Base-by-base conservation (phyloP, 163 green algal genomes). In the Scenedesmus sp. region DNA sequence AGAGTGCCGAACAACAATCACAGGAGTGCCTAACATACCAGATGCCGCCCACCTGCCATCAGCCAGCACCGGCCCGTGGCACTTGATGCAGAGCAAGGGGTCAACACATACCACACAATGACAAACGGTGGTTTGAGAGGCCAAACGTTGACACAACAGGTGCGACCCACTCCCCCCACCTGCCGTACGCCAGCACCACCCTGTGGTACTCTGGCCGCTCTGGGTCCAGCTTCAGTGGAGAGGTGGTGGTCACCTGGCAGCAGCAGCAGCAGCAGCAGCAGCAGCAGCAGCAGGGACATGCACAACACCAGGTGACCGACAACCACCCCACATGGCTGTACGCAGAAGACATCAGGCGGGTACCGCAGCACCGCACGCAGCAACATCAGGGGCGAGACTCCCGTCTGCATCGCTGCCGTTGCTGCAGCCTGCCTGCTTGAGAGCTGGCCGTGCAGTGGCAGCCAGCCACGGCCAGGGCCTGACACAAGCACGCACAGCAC, bases 171-270 rank as follows among this genome's bases (percentile, higher is more conserved):
- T 15, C 37, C 26, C 22, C 83, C 30, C 79, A 93, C 92, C 68
- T 82, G 88, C 94, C 92, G 93, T 95, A 99, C 40, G 92, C 78
- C 24, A 97, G 92, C 2, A 95, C 94, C 7, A 92, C 95, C 13
- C 98, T 92, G 93, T 99, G 97, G 94, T 99, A 99, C 94, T 99
- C 98, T 10, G 98, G 98, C 44, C 98, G 91, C 91, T 98, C 96
- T 0, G 94, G 95, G 93, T 99, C 98, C 78, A 98, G 93, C 88
- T 94, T 95, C 42, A 98, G 90, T n/a, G 89, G 3, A 30, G 83
- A 80, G 5, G 89, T 87, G 7, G 96, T 89, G n/a, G 72, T 73
- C 3, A 94, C 93, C 61, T 92, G 82, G 40, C 68, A 86, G 61
- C 84, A 83, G 72, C 72, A 81, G 72, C 20, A 94, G 76, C 35